Evolutionary conservation across 169 alveolate genomes (phyloP), one percentile per base, ranked within the genome.

Genomic region (Theileria annulata): DNA sequence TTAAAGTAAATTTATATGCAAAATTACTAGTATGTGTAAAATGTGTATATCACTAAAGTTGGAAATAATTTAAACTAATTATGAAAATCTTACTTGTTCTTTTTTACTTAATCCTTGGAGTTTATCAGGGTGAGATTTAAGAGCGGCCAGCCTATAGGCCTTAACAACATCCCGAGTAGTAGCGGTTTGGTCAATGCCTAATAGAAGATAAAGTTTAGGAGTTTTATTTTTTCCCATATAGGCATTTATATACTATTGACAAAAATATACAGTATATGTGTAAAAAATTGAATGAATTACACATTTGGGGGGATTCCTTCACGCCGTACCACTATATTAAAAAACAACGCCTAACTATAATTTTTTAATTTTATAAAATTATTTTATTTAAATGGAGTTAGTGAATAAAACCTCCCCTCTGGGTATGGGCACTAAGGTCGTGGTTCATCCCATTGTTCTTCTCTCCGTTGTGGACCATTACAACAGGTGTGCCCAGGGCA

Each of bases 401-500:
- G 59, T 30, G 35, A 75, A 31, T 80, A 86, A 76, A 70, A 85
- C 69, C 66, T 83, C 81, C 47, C 74, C 75, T 51, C 78, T 62
- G 58, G 71, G 71, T 66, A 78, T 64, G 81, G 87, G 77, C 63
- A 37, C 37, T 42, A 82, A 82, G 77, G 96, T 97, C 12, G 98
- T 95, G 17, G 96, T 97, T 25, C 99, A 97, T 87, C 99, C 99
- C 56, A 93, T 95, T 67, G 99, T 97, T 9, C 91, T 97, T 70
- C 91, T 98, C 19, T 96, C 99, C 30, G 99, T 97, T 19, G 99
- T 97, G 47, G 99, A 98, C 88, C 99, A 98, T 91, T 98, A 97
- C 92, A 96, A 96, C 92, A 90, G 99, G 47, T 96, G 93, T 48
- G 99, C 99, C 3, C 93, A 93, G 91, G 99, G 97, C 77, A 95